phyloP scores from a whole-genome alignment of 2,329 filamentous ascomycete species.

The Penicillium sp. region DNA sequence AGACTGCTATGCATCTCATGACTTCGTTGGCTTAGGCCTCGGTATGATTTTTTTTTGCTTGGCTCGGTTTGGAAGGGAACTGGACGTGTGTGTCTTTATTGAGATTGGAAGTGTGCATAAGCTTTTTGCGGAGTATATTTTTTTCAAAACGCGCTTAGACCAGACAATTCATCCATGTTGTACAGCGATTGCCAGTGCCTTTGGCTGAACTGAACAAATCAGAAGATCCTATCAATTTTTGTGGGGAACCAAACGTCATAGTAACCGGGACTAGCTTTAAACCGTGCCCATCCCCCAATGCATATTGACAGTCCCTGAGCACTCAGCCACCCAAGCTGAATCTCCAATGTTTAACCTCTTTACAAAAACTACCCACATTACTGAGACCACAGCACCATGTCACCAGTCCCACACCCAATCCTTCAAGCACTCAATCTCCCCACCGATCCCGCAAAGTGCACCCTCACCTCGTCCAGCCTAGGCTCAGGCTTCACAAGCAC shows the following conservation, averaged over 20 bases:
- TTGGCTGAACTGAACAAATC: not conserved
- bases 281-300: not conserved
- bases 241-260: constrained; percentile 24
- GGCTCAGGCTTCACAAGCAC: constrained; percentile 50
- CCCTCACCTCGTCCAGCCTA: constrained; percentile 39
- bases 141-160: not conserved
- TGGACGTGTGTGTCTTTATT: not conserved
- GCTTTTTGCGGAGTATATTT: not conserved
- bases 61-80: not conserved
- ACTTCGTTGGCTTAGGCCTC: constrained; percentile 30
- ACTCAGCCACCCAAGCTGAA: not conserved
- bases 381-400: constrained; percentile 22
- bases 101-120: constrained; percentile 6
- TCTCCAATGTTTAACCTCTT: not conserved
- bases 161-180: not conserved
- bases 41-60: not conserved
- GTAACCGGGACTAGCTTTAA: constrained; percentile 12
- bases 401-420: constrained; percentile 36
- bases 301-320: not conserved
- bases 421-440: constrained; percentile 41
- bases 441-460: constrained; percentile 34
- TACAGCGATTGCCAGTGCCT: not conserved
- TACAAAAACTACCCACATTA: not conserved
- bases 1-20: constrained; percentile 75
- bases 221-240: constrained; percentile 1